Conservation (phyloP, 139 green algal genomes). For the Chlamydomonas sp. region DNA sequence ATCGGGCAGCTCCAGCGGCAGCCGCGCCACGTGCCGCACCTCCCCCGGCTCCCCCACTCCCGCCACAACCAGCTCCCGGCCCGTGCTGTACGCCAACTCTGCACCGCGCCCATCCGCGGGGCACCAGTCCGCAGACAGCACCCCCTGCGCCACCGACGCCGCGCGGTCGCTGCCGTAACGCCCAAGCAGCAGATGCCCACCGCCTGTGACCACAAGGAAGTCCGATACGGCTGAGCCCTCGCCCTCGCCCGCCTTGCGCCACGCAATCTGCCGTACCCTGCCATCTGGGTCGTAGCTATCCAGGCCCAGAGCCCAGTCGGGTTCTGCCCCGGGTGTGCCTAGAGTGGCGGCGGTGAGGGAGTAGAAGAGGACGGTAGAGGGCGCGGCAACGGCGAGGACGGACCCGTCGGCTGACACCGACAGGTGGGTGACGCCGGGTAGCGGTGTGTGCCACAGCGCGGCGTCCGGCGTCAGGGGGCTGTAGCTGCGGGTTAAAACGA, state of each 20-base stretch:
- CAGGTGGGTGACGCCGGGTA: constrained; percentile 17
- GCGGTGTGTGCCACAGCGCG: background rate
- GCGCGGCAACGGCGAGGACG: constrained; percentile 24
- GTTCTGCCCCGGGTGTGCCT: too few relatives aligned
- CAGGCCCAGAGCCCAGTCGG: constrained; percentile 7
- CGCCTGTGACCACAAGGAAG: constrained; percentile 17
- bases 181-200: background rate
- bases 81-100: constrained; percentile 16
- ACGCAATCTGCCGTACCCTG: constrained; percentile 31
- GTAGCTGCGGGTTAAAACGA: background rate
- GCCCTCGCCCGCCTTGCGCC: background rate
- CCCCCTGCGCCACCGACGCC: background rate
- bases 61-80: background rate
- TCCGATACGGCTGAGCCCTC: background rate
- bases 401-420: constrained; percentile 34
- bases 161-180: constrained; percentile 13
- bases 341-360: constrained; percentile 14
- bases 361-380: background rate
- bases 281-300: background rate
- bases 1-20: constrained; percentile 7
- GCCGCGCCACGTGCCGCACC: background rate
- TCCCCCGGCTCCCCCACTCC: background rate
- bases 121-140: constrained; percentile 28
- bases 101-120: background rate
- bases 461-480: background rate